A percentile compares a stretch with the other conserved stretches of the same genome.
Conservation (phyloP, 2,329 filamentous ascomycete genomes). For the Aspergillus eucalypticola region DNA sequence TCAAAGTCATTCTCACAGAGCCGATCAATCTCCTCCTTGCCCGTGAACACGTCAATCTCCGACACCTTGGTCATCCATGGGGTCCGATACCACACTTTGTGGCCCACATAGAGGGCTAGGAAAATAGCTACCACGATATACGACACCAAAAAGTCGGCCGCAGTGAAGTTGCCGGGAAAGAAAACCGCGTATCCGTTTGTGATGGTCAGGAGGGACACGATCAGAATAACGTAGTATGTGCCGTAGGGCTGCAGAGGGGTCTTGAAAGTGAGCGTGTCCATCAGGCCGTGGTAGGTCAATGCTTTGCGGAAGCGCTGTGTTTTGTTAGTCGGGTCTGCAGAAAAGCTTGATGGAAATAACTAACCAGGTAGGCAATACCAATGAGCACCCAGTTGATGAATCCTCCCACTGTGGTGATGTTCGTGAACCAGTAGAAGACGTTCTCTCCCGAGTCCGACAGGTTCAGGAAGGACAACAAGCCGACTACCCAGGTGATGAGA, state of each 20-base stretch:
- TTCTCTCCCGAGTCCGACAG: constrained; percentile 34
- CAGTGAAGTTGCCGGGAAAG: constrained; percentile 47
- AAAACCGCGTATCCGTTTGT: constrained; percentile 61
- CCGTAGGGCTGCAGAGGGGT: constrained; percentile 55
- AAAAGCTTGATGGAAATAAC: constrained; percentile 23
- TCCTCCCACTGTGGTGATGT: constrained; percentile 41
- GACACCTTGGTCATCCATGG: constrained; percentile 34
- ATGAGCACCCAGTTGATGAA: constrained; percentile 44
- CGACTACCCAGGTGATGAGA: constrained; percentile 43
- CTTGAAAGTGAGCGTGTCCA: constrained; percentile 52
- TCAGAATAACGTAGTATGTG: constrained; percentile 51
- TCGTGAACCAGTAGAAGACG: constrained; percentile 47
- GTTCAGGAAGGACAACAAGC: constrained; percentile 38
- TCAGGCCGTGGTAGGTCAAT: constrained; percentile 50
- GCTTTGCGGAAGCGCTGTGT: constrained; percentile 56
- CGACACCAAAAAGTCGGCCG: constrained; percentile 53
- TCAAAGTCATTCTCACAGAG: constrained; percentile 45
- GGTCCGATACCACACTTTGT: constrained; percentile 37
- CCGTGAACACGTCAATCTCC: constrained; percentile 48
- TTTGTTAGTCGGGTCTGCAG: neutral
- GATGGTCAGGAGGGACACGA: constrained; percentile 53
- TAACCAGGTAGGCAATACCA: constrained; percentile 50
- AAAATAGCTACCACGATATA: constrained; percentile 59
- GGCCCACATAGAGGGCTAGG: constrained; percentile 42
- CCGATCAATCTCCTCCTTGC: constrained; percentile 49